Conservation (phyloP, 352 stramenopile genomes). For the Pythium dissotocum region DNA sequence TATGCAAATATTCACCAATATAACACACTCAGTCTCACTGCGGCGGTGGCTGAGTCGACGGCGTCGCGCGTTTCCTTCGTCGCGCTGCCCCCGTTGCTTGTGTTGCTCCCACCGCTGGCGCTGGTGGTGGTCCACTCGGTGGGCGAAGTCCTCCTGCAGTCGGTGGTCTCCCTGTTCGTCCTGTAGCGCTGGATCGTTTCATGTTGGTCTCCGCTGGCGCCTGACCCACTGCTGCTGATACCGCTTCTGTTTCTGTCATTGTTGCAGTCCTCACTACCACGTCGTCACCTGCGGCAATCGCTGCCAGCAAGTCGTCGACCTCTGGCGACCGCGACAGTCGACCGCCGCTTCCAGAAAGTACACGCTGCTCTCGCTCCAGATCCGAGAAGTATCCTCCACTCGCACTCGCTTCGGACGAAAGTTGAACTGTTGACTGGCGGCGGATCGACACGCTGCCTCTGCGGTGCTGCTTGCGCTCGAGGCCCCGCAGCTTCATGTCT, state of each 20-base stretch:
- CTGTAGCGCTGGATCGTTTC: not conserved
- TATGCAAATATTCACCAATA: not conserved
- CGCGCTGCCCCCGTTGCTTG: not conserved
- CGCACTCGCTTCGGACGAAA: not conserved
- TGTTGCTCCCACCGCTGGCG: not conserved
- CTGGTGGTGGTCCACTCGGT: not conserved
- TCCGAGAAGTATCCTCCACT: constrained; percentile 26
- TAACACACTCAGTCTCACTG: not conserved
- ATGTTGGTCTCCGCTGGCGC: not conserved
- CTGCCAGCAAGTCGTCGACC: constrained; percentile 23
- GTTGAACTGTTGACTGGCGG: constrained; percentile 4
- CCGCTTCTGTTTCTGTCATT: not conserved
- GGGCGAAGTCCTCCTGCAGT: not conserved
- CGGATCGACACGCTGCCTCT: constrained; percentile 31
- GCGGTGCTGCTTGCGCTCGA: constrained; percentile 33
- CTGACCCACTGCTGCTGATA: not conserved
- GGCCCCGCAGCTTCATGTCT: constrained; percentile 49
- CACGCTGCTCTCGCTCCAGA: constrained; percentile 10
- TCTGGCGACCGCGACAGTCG: constrained; percentile 14
- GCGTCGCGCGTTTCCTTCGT: not conserved
- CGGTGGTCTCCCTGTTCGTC: not conserved
- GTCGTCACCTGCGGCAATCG: constrained; percentile 18
- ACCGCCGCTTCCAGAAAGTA: not conserved
- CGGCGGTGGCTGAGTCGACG: not conserved
- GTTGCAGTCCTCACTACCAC: not conserved